phyloP scores from a whole-genome alignment of 352 stramenopile genomes.

The Phytophthora sojae region DNA sequence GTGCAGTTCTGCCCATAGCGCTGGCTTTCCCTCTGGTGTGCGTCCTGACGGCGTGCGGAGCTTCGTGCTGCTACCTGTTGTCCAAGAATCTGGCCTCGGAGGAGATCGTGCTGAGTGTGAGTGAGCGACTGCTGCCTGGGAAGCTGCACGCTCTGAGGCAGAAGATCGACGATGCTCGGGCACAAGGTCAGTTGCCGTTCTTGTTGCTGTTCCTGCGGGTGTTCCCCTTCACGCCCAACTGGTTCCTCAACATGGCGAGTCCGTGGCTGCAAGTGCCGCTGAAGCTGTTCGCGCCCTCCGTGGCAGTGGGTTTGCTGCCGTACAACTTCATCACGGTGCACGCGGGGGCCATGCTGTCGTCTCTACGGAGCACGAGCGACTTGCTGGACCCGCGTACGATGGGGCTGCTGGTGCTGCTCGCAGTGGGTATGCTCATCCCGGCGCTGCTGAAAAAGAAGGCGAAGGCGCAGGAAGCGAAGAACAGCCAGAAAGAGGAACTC shows the following conservation, averaged over 20 bases:
- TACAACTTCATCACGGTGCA: conserved; percentile 89
- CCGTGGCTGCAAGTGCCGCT: conserved; percentile 81
- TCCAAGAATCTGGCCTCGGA: conserved; percentile 71
- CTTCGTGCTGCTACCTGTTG: conserved; percentile 78
- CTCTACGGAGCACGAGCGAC: conserved; percentile 70
- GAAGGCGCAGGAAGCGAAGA: conserved; percentile 13
- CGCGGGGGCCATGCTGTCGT: conserved; percentile 78
- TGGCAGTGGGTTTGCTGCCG: conserved; percentile 75
- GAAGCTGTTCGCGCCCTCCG: conserved; percentile 66
- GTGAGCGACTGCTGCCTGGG: conserved; percentile 64
- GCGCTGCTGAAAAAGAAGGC: conserved; percentile 62
- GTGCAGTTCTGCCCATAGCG: conserved; percentile 64
- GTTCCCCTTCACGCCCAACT: conserved; percentile 88
- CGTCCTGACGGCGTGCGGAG: conserved; percentile 68
- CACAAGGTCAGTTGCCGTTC: conserved; percentile 59
- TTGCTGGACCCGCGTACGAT: conserved; percentile 68
- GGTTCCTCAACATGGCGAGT: conserved; percentile 86
- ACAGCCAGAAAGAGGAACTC: background rate
- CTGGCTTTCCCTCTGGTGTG: conserved; percentile 78
- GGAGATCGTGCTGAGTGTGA: conserved; percentile 61
- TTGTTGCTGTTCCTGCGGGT: conserved; percentile 80
- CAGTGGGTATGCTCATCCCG: conserved; percentile 74
- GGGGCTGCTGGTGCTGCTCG: conserved; percentile 63
- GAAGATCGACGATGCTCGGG: conserved; percentile 62
- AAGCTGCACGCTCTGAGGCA: conserved; percentile 61